These are phyloP conservation scores for Diplotaxis tenuifolia DNA, from an alignment of 345 rosid species.

Conservation along the genomic window DNA sequence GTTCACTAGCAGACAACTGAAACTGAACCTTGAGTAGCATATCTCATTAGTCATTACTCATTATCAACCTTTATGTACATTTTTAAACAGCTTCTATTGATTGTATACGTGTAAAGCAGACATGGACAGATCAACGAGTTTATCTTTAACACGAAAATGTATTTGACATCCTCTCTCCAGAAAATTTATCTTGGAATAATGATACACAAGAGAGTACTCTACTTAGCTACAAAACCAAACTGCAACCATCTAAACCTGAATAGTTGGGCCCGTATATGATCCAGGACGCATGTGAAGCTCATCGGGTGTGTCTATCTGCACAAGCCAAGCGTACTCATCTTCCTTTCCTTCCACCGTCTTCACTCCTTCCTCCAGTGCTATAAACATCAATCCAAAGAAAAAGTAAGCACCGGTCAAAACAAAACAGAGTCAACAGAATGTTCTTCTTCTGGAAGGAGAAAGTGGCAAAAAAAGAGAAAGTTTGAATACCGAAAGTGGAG, in stretches of 20 bases:
- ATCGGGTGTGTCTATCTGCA: slow-evolving; percentile 67
- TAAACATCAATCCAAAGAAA: not conserved
- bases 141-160: not conserved
- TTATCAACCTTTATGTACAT: not conserved
- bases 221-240: slow-evolving; percentile 9
- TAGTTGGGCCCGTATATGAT: slow-evolving; percentile 61
- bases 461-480: not conserved
- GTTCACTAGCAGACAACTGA: not conserved
- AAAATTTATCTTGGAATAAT: slow-evolving; percentile 24
- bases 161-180: not conserved
- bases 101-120: not conserved
- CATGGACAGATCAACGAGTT: slow-evolving; percentile 5
- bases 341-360: slow-evolving; percentile 45
- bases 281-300: slow-evolving; percentile 79
- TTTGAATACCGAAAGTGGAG: slow-evolving; percentile 55
- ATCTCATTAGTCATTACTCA: not conserved
- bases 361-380: slow-evolving; percentile 44
- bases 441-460: not conserved
- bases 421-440: not conserved
- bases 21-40: not conserved
- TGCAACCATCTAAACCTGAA: slow-evolving; percentile 41
- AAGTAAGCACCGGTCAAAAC: not conserved
- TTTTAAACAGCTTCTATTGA: not conserved
- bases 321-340: slow-evolving; percentile 85
- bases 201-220: slow-evolving; percentile 25